Evolutionary conservation across 148 eudicot species (phyloP), one percentile per base, ranked within the genome.

Genomic region (Bassia scoparia): DNA sequence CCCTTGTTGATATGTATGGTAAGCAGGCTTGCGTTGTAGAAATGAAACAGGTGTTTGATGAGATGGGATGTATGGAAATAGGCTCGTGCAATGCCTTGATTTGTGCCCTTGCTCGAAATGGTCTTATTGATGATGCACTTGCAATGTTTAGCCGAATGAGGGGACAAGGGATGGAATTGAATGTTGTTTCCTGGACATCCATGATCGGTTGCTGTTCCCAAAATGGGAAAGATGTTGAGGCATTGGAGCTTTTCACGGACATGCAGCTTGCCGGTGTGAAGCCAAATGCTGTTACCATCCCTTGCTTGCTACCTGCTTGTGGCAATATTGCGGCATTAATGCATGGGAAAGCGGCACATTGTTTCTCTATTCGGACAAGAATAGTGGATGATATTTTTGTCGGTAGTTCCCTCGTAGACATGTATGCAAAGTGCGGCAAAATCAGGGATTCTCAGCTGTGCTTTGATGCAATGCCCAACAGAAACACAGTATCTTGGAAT

Each of bases 341-440:
- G 85, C 91, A 88, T 41, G 96, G 96, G 41, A 89, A 87, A 69
- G 87, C 89, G 69, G 87, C 87, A 33, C 89, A 89, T 77, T 86
- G 91, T 65, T 87, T 83, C 72, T 87, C 89, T 64, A 67, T 86
- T 18, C 76, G 85, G 61, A 77, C 77, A n/a, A 81, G 73, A 34
- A 74, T 89, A 18, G 35, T 72, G 15, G 35, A 73, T 72, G 84
- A 89, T 80, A 91, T 88, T 46, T 87, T 77, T 84, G 96, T 89
- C 44, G 87, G 91, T 15, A 86, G 88, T 77, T 82, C 91, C 27
- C 76, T 89, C 37, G 74, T 89, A 66, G 96, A 87, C 77, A 89
- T 89, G 95, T 89, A 89, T 75, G 84, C 95, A 59, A 87, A 87
- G 69, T 89, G 95, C 75, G 95, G 91, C 76, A 86, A 83, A 78